These are phyloP conservation scores for Penicillium pulvis DNA, from an alignment of 495 filamentous ascomycete genomes.

Conservation along the genomic window DNA sequence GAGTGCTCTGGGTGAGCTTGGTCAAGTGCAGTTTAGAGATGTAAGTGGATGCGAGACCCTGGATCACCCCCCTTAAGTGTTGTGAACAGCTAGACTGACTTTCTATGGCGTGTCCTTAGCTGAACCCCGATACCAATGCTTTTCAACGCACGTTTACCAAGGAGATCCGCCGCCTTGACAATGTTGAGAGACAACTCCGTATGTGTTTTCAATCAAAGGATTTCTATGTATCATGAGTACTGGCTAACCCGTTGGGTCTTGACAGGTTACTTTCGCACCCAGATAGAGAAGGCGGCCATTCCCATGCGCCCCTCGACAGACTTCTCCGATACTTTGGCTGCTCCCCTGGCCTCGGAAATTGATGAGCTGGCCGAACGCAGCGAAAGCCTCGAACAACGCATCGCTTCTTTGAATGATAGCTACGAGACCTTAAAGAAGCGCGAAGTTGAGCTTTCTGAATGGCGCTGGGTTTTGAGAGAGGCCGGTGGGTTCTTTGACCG, in stretches of 20 bases:
- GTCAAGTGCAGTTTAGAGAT: conserved; percentile 94
- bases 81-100: conserved; percentile 15
- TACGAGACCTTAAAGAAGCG: conserved; percentile 98
- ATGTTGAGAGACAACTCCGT: conserved; percentile 97
- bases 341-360: conserved; percentile 89
- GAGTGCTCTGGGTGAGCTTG: conserved; percentile 92
- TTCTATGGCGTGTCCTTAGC: conserved; percentile 48
- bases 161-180: conserved; percentile 94
- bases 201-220: conserved; percentile 36
- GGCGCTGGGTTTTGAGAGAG: conserved; percentile 95
- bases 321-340: conserved; percentile 78
- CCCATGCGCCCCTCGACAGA: conserved; percentile 81
- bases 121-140: conserved; percentile 88
- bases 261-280: conserved; percentile 81
- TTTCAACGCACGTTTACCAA: conserved; percentile 98
- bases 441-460: conserved; percentile 95
- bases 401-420: conserved; percentile 90
- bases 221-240: not conserved
- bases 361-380: conserved; percentile 91
- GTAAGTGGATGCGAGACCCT: conserved; percentile 54
- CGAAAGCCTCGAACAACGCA: conserved; percentile 87
- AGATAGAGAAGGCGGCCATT: conserved; percentile 92
- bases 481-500: conserved; percentile 96
- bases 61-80: not conserved
- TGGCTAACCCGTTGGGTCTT: conserved; percentile 8